Evolutionary conservation across 164 flowering plant genomes (phyloP), one percentile per base, ranked within the genome.

Genomic region (Magnolia changhungtana): DNA sequence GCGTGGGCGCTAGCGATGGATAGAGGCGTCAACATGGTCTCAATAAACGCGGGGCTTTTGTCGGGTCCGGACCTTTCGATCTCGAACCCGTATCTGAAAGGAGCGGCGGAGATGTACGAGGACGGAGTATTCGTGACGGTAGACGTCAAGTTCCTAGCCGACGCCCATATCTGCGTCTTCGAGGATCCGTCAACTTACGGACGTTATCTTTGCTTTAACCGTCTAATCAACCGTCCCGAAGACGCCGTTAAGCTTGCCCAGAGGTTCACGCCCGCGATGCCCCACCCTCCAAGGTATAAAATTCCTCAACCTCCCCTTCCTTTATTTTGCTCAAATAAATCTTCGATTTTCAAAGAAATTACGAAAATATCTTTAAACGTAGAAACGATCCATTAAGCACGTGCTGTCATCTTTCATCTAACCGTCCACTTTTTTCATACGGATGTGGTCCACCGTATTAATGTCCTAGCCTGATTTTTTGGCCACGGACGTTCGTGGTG

Each of bases 1-100:
- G 94, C 95, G 2, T 91, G 95, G 98, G 93, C 96, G 4, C 65
- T 93, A 67, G 94, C 98, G 2, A 91, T 88, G 96, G 98, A 93
- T 86, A 78, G 98, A 69, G 90, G 78, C 0, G 78, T 93, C 14
- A 83, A 80, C 79, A 93, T 93, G 98, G 96, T 93, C 37, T 81
- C 91, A 0, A 79, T 93, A 27, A 93, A 93, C 27, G 87, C 81
- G 1, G 98, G 98, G 8, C 70, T 93, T 13, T 51, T 90, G 69
- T 75, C 83, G 82, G 68, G 80, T 27, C 85, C 86, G 4, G 86
- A 88, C 20, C 67, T 89, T 0, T 73, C 89, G 31, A 83, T 87
- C 78, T 82, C 78, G 21, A 50, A 85, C 66, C 90, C 98, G 0
- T 93, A 87, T 50, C 68, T 91, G 55, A 90, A 89, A 82, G 96